These are phyloP conservation scores for Ogataea pignaliae DNA, from an alignment of 805 yeast genomes.

Conservation along the genomic window DNA sequence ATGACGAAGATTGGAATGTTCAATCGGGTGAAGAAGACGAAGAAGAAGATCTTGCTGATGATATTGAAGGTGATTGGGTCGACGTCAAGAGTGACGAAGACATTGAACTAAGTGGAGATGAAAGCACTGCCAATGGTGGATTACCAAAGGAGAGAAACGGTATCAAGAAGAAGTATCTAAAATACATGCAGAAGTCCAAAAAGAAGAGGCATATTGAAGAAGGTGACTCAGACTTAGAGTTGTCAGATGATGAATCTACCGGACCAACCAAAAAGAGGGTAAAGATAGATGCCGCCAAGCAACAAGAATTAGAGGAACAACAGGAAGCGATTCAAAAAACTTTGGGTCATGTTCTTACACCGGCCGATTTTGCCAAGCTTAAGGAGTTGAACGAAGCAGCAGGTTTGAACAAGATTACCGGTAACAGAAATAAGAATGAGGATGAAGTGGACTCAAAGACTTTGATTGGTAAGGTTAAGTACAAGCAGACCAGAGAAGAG, in stretches of 20 bases:
- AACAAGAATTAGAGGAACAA: constrained; percentile 42
- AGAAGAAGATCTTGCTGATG: constrained; percentile 49
- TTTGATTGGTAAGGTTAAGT: constrained; percentile 73
- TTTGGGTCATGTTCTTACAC: constrained; percentile 62
- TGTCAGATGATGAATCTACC: constrained; percentile 38
- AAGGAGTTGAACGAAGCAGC: constrained; percentile 84
- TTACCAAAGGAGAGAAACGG: constrained; percentile 31
- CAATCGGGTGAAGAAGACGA: constrained; percentile 48
- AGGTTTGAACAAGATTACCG: constrained; percentile 77
- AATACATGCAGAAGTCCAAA: constrained; percentile 27
- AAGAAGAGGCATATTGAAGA: constrained; percentile 30
- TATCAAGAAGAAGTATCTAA: constrained; percentile 31
- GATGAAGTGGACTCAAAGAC: constrained; percentile 78
- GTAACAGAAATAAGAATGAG: constrained; percentile 56
- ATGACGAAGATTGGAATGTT: constrained; percentile 59
- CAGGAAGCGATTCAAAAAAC: constrained; percentile 55
- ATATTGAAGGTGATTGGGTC: constrained; percentile 90
- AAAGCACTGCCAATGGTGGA: constrained; percentile 37
- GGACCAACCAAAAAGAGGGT: constrained; percentile 30
- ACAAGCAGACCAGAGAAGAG: constrained; percentile 86
- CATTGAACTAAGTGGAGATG: constrained; percentile 49
- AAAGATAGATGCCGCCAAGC: constrained; percentile 26
- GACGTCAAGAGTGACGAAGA: constrained; percentile 80
- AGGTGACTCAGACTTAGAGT: constrained; percentile 47
- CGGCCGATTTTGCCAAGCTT: constrained; percentile 95